Base-by-base conservation (phyloP, 805 yeast species). In the Sungouiella thailandica region DNA sequence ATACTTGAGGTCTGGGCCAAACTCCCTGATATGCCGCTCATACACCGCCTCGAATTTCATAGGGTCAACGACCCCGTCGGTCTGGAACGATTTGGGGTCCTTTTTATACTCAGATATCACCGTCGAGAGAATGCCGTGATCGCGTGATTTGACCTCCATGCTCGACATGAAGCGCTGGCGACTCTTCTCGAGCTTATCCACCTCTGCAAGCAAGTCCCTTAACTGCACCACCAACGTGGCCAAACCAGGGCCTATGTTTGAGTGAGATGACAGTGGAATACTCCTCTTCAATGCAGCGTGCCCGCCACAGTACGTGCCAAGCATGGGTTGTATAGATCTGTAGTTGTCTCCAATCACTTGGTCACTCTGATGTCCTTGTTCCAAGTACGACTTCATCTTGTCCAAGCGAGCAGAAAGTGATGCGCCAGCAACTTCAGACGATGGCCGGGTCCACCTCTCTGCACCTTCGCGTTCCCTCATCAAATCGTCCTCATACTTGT, bases 361-460 rank as follows among this genome's bases (percentile, higher is more conserved):
- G 54, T 88, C 95, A 7, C 93, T 83, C 3, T 60, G 49, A 18
- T 60, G 56, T 1, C 95, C 93, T 40, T 76, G 76, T 1, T 49
- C 45, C 12, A 83, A 52, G 47, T 78, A 80, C 3, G 48, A 52
- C 20, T 64, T 65, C 50, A 80, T 60, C 14, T 68, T 68, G 2
- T 51, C 48, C 2, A 79, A 49, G 31, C 70, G 70, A 3, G 56
- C 54, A 29, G 57, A 43, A 4, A 72, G 53, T 2, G 58, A 63
- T 1, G 52, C 42, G 7, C 72, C 70, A 1, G 77, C 74, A 3
- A 55, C 68, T 8, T 50, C 44, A 1, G 88, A 74, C 0, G 63
- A 44, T 0, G 57, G 50, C 16, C 87, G 54, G 0, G 48, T 64
- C 89, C 89, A 83, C 20, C 65, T 54, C 2, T 55, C 53, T 0